Evolutionary conservation across 202 grass and related monocot species (phyloP), one percentile per base, ranked within the genome.

Genomic region (Schoenoplectus triqueter): DNA sequence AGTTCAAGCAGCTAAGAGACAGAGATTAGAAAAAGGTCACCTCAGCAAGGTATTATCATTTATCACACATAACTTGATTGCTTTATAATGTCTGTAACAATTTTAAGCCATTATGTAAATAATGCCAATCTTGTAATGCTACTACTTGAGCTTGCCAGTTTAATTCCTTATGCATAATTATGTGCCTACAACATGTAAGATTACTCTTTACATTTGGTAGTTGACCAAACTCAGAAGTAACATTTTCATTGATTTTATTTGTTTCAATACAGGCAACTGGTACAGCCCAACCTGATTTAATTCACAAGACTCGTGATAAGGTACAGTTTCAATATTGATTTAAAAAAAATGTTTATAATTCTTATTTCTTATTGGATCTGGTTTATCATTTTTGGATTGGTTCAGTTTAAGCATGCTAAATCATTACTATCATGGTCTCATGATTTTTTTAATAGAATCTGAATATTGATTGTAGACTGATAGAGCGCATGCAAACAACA

Each of bases 21-120:
- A 99, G 71, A 92, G 86, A 92, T 85, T 99, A 88, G 96, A 96
- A 81, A 96, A 47, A 76, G 96, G 93, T 6, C 96, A 96, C 82
- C 44, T 92, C 15, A 90, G 87, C 76, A 99, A 90, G 96, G 96
- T 99, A 64, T 57, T 46, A 18, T 85, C 73, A n/a, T 2, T 44
- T 31, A 31, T 31, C 31, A 31, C 31, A 31, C 2, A 10, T 62
- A 44, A 61, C 7, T 45, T 18, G 11, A 0, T 79, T 79, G 1
- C 17, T 61, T 44, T 59, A 79, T 61, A 19, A 79, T 60, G 0
- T 10, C 75, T 42, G 14, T 19, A 61, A 79, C 21, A 45, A 15
- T 61, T 10, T 59, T 10, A 9, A 54, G 75, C 13, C 0, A n/a
- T 60, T 60, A 42, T 60, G 54, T 44, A 60, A 77, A 55, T 56